A percentile compares a stretch with the other conserved stretches of the same genome.
phyloP scores from a whole-genome alignment of 163 green algal species.

The Chlamydomonas reinhardtii region DNA sequence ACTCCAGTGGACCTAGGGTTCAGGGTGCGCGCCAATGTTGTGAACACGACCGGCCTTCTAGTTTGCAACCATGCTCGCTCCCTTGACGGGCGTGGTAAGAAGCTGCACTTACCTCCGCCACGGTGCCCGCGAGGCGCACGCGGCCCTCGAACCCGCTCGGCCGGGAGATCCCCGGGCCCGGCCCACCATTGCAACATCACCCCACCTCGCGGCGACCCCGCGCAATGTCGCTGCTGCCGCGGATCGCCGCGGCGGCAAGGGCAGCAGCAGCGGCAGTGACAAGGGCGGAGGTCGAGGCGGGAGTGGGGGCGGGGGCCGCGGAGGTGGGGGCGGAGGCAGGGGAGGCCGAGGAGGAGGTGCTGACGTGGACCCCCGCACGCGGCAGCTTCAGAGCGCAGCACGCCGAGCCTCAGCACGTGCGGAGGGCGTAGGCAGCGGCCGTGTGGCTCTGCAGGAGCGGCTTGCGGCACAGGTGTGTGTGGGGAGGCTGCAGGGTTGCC shows the following conservation, averaged over 20 bases:
- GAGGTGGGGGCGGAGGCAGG: neutral
- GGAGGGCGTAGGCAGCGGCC: neutral
- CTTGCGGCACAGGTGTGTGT: neutral
- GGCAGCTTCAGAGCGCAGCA: constrained; percentile 2
- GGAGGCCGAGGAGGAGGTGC: neutral
- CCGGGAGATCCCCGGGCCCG: too few species aligned
- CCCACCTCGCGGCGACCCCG: neutral
- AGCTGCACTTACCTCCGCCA: too few species aligned
- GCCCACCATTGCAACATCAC: too few species aligned
- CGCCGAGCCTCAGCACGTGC: neutral
- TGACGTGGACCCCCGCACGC: neutral
- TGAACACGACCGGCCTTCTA: too few species aligned
- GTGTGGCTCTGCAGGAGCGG: constrained; percentile 1
- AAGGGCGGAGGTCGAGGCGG: neutral
- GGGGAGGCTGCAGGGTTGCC: too few species aligned
- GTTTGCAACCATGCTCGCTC: too few species aligned
- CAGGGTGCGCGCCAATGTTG: too few species aligned
- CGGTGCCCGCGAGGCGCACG: too few species aligned
- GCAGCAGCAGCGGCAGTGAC: too few species aligned
- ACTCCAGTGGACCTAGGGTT: too few species aligned
- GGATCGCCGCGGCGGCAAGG: constrained; percentile 1
- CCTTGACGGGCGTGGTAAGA: too few species aligned
- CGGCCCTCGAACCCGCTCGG: too few species aligned
- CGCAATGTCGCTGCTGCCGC: neutral
- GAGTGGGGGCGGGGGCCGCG: neutral